Base-by-base conservation (phyloP, 805 yeast species). In the Pichia heedii region DNA sequence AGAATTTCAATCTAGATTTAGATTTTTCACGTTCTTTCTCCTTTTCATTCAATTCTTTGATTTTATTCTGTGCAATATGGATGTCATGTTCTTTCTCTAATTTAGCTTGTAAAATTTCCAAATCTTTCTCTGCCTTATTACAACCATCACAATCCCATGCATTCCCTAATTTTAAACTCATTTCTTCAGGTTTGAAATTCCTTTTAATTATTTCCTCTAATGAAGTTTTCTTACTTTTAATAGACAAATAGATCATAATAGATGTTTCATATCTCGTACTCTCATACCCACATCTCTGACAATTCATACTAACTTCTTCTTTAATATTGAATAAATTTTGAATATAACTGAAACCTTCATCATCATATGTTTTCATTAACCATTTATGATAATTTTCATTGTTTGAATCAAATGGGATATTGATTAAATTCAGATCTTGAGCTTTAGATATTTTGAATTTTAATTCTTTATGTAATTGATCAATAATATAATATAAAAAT, bases 71-170 rank as follows among this genome's bases (percentile, higher is more conserved):
- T 3, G 38, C 33, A 7, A 34, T 4, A 18, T 22, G 21, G 2
- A 22, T 29, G 46, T 54, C 57, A 38, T 45, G 36, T 2, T 37
- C 41, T 12, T 36, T 44, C 16, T 43, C 40, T 8, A 44, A 30
- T 30, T 42, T 32, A 22, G 47, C 37, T 22, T 43, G 44, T 21
- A 46, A 19, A 18, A 36, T 39, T 12, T 37, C 45, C 20, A 53
- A 54, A 52, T 43, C 41, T 16, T 34, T 41, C 11, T 43, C 47
- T 22, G 50, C 36, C 46, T 71, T 63, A 41, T 60, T 62, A 63
- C 94, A 84, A 43, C 77, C 74, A 8, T 93, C 89, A 65, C 94
- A 84, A 50, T 80, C 75, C 94, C 94, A 84, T 1, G 93, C 85
- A 61, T 84, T 83, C 7, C 80, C 89, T 22, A 86, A 46, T 27